Percentiles rank a stretch among this genome's conserved stretches.
Conservation (phyloP, 257 asterid genomes). For the Ajuga chamaepitys region DNA sequence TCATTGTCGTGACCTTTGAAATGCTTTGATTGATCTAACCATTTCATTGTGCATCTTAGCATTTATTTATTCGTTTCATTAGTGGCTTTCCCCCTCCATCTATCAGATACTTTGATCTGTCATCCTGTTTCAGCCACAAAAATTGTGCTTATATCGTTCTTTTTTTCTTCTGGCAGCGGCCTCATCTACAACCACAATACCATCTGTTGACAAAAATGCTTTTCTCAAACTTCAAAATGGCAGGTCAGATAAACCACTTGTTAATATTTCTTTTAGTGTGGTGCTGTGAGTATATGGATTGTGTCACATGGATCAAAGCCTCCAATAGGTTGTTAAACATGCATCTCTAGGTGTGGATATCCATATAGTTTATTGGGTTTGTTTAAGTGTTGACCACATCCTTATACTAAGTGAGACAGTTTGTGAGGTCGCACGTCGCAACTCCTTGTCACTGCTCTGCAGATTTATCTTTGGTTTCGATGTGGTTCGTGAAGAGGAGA, state of each 20-base stretch:
- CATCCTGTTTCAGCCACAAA: constrained; percentile 4
- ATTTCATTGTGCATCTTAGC: constrained; percentile 15
- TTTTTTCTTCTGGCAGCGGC: constrained; percentile 57
- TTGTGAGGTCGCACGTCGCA: background rate
- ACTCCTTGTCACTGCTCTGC: no score
- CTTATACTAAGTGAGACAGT: background rate
- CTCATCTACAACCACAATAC: constrained; percentile 42
- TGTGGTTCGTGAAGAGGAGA: background rate
- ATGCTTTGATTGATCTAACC: constrained; percentile 25
- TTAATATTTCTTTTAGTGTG: background rate
- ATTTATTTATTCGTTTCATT: background rate
- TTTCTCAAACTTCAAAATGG: constrained; percentile 98
- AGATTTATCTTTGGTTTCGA: background rate
- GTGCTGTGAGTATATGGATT: background rate
- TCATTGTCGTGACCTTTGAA: constrained; percentile 25
- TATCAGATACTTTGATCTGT: constrained; percentile 5
- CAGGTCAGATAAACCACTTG: constrained; percentile 42
- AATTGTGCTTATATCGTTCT: constrained; percentile 17
- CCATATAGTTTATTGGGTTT: background rate
- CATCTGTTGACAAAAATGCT: constrained; percentile 52
- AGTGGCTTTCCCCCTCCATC: background rate
- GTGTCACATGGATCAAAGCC: background rate
- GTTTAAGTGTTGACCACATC: background rate
- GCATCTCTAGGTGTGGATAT: background rate
- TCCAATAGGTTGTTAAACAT: background rate